These are phyloP conservation scores for Leptographium wingfieldii DNA, from an alignment of 2,329 filamentous ascomycete genomes.

Conservation along the genomic window DNA sequence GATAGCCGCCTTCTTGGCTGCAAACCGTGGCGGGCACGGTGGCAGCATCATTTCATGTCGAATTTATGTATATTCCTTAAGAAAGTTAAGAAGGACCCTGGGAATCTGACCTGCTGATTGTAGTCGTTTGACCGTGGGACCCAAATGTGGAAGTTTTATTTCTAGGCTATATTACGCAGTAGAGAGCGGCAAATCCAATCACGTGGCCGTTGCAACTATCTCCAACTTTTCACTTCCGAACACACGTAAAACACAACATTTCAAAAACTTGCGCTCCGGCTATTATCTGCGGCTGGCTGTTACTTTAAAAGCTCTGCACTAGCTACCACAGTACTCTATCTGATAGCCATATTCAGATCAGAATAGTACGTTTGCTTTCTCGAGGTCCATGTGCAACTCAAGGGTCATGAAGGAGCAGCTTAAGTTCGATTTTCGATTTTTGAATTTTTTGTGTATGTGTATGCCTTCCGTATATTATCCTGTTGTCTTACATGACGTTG, in stretches of 20 bases:
- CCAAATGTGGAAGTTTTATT: not conserved
- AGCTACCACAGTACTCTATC: too few relatives aligned
- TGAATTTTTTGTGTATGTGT: conserved; percentile 10
- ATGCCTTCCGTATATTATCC: conserved; percentile 15
- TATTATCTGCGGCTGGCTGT: too few relatives aligned
- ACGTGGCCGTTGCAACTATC: not conserved
- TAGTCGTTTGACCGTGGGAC: not conserved
- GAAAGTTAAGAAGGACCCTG: not conserved
- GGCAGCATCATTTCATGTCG: conserved; percentile 5
- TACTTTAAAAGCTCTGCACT: too few relatives aligned
- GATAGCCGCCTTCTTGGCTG: conserved; percentile 56
- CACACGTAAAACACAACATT: too few relatives aligned
- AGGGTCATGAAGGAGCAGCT: not conserved
- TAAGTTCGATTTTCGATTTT: conserved; percentile 1
- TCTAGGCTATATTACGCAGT: not conserved
- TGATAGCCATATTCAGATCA: too few relatives aligned
- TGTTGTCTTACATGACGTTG: conserved; percentile 15
- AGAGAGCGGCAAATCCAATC: not conserved
- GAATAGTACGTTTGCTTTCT: not conserved
- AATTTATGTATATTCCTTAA: not conserved
- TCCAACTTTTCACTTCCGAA: not conserved
- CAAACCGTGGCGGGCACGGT: conserved; percentile 9
- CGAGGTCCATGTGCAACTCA: not conserved
- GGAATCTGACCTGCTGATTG: not conserved
- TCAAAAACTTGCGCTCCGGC: too few relatives aligned